Evolutionary conservation across 495 filamentous ascomycete species (phyloP), one percentile per base, ranked within the genome.

Genomic region (Neurospora sp.): DNA sequence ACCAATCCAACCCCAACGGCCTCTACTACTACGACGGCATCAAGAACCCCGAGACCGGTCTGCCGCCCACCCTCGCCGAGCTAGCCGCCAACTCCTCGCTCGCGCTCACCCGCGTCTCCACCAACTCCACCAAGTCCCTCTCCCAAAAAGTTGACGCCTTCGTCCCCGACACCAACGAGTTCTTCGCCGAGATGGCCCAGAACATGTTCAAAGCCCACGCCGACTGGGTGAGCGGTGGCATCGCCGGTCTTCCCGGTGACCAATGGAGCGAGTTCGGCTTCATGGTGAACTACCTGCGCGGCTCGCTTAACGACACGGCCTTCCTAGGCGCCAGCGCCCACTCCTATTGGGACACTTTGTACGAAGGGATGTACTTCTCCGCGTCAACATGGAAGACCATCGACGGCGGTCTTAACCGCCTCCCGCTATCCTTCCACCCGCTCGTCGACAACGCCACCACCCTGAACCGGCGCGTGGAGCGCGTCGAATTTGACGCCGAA

Each of bases 171-270:
- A 48, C 75, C 0, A 79, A 82, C 0, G 79, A 82, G 14, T 82
- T 78, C 10, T 79, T 87, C 61, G 79, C 80, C 4, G 79, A 82
- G 4, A 77, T 88, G 40, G 87, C 87, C 1, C 80, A 79, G 4
- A 92, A 92, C 78, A 85, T 90, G 80, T 92, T 87, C 79, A 83
- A 85, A 39, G 90, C 89, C 0, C 89, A 93, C 78, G 90, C 88
- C 71, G 78, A 87, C 35, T 85, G 76, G 70, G n/a, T 40, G 74
- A 75, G 70, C 2, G 79, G 78, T 40, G 82, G 82, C 14, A 76
- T 82, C 2, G 75, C 76, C 27, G 82, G 81, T 3, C 77, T 84
- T 4, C 77, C 76, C 4, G 81, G 82, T 18, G 82, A 83, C 61
- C 77, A 85, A 75, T 91, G 85, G 84, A 90, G 88, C 18, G 91